Conservation (phyloP, 75 land plant species). For the Picea sitchensis region DNA sequence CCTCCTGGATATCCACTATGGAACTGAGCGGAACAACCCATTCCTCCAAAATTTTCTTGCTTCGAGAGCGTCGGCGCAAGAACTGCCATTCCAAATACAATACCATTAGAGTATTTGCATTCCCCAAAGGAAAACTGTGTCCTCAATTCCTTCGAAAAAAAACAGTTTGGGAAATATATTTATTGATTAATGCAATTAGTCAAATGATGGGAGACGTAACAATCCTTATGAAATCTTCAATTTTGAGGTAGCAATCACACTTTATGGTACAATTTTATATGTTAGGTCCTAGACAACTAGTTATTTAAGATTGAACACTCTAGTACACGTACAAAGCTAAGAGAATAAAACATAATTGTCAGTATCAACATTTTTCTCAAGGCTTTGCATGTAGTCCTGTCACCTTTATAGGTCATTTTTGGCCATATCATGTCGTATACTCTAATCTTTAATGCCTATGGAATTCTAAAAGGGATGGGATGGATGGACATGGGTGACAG, state of each 20-base stretch:
- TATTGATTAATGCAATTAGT: not conserved
- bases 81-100: conserved; percentile 49
- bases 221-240: not conserved
- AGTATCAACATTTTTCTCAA: too few relatives aligned
- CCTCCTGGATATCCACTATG: conserved; percentile 72
- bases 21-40: conserved; percentile 82
- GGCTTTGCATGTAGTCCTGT: too few relatives aligned
- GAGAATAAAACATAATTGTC: too few relatives aligned
- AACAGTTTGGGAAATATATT: not conserved
- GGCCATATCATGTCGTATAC: too few relatives aligned
- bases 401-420: too few relatives aligned
- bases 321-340: too few relatives aligned
- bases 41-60: conserved; percentile 86
- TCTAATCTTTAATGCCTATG: too few relatives aligned
- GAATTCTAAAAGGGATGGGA: too few relatives aligned
- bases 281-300: not conserved
- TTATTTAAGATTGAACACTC: not conserved
- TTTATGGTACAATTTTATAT: not conserved
- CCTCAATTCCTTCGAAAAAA: not conserved
- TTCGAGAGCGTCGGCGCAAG: conserved; percentile 82
- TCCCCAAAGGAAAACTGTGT: not conserved
- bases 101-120: not conserved
- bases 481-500: too few relatives aligned
- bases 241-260: not conserved
- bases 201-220: not conserved